Base-by-base conservation (phyloP, 169 alveolate species). In the Cyclospora cayetanensis region DNA sequence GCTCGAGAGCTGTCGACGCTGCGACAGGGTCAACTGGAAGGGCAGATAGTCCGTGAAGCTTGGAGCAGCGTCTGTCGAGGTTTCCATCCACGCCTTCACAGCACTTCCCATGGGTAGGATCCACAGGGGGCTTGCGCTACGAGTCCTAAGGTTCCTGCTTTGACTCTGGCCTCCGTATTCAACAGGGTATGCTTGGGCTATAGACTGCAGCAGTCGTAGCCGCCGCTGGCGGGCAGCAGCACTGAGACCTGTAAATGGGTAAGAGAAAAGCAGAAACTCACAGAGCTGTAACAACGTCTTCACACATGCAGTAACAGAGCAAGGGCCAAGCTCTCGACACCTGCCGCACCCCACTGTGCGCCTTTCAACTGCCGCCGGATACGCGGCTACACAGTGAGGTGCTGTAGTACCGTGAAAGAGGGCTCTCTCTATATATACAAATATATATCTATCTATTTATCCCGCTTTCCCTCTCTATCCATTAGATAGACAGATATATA, bases 21-120 rank as follows among this genome's bases (percentile, higher is more conserved):
- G 53, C 18, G 84, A 72, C 1, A 72, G 60, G n/a, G 82, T 35
- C 52, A 70, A 29, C 52, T 34, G 82, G 4, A 4, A 11, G 55
- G 41, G 46, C 1, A 27, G 34, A 20, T 9, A 22, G 34, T 2
- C 18, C 5, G 39, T 20, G 25, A 1, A 11, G 15, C 7, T 37
- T 9, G 84, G 7, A 22, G 43, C 53, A 11, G 84, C 63, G 5
- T 72, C 84, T 1, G 41, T 5, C 84, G 63, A 72, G 9, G 84
- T 60, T 22, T 72, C 84, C 1, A 72, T 5, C 84, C 84, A 72
- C 7, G 84, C 84, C 25, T 42, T 41, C 2, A 72, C 20, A 15
- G 84, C 7, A 25, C 63, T 42, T 20, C 84, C 84, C 63, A 72
- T 29, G 84, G 84, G 84, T 7, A 72, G 84, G 63, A 72, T 53